Conservation (phyloP, 1,284 basidiomycete genomes). For the Pyrrhoderma noxium region DNA sequence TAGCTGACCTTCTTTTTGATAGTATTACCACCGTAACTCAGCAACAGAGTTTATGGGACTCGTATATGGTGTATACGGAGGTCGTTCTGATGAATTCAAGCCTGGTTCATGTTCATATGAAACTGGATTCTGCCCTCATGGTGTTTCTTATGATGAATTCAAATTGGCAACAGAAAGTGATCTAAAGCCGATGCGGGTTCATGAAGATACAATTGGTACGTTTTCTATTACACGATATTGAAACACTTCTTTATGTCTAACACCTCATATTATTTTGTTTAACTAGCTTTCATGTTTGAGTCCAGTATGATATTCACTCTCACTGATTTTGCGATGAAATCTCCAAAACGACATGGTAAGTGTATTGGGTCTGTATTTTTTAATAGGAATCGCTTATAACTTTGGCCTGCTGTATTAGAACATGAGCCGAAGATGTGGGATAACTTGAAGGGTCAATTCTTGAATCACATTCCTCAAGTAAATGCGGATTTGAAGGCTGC, state of each 20-base stretch:
- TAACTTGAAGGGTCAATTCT: constrained; percentile 46
- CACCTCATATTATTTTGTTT: background rate
- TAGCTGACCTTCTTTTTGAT: background rate
- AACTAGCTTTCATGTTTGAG: constrained; percentile 57
- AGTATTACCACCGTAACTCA: constrained; percentile 63
- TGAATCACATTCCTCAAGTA: constrained; percentile 49
- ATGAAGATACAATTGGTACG: constrained; percentile 49
- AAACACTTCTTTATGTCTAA: too few relatives aligned
- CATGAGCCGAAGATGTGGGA: constrained; percentile 61
- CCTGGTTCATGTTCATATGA: constrained; percentile 56
- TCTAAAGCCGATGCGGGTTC: constrained; percentile 41
- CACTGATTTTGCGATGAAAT: constrained; percentile 55
- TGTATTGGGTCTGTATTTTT: background rate
- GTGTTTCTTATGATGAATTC: constrained; percentile 52
- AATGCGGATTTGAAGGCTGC: constrained; percentile 44
- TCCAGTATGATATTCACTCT: constrained; percentile 54
- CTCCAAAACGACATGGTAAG: constrained; percentile 47
- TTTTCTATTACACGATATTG: too few relatives aligned
- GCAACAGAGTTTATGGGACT: constrained; percentile 57
- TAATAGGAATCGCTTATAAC: background rate
- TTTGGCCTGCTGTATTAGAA: constrained; percentile 25
- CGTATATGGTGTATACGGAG: constrained; percentile 51
- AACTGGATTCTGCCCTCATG: constrained; percentile 55
- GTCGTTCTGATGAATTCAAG: constrained; percentile 51
- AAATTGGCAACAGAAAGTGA: constrained; percentile 45